phyloP scores from a whole-genome alignment of 179 eudicot species.

The Spinacia oleracea region DNA sequence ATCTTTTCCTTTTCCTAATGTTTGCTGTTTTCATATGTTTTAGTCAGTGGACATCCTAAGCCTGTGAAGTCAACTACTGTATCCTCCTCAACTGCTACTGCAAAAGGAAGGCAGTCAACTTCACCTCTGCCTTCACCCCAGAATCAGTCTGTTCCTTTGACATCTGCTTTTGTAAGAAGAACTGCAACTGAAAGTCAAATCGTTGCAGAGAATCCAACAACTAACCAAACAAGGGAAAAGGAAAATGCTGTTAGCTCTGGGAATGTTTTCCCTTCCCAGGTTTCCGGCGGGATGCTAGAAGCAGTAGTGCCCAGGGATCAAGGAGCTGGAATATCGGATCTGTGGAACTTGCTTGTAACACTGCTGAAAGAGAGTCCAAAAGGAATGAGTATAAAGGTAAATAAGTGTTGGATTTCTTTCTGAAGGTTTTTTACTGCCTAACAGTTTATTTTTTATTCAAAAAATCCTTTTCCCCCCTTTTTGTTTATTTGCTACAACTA shows the following conservation, averaged over 20 bases:
- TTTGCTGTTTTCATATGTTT: slow-evolving; percentile 20
- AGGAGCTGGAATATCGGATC: slow-evolving; percentile 51
- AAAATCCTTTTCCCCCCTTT: not conserved
- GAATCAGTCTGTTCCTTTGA: slow-evolving; percentile 46
- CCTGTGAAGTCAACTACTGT: slow-evolving; percentile 53
- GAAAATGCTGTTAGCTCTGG: slow-evolving; percentile 45
- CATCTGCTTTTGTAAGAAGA: slow-evolving; percentile 63
- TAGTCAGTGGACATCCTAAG: slow-evolving; percentile 64
- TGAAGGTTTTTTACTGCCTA: slow-evolving; percentile 1
- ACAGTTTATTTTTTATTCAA: not conserved
- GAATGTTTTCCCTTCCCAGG: slow-evolving; percentile 42
- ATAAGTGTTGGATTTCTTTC: slow-evolving; percentile 14
- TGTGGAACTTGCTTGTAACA: slow-evolving; percentile 58
- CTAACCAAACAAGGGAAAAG: slow-evolving; percentile 39
- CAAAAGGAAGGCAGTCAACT: slow-evolving; percentile 62
- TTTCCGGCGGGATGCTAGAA: slow-evolving; percentile 39
- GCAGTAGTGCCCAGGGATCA: slow-evolving; percentile 35
- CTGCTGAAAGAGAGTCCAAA: slow-evolving; percentile 65
- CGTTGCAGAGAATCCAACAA: slow-evolving; percentile 35
- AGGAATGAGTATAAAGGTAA: slow-evolving; percentile 91
- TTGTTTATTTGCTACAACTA: not conserved
- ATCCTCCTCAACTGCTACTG: slow-evolving; percentile 41
- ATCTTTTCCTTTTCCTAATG: slow-evolving; percentile 4
- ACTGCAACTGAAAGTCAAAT: slow-evolving; percentile 44
- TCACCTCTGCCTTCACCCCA: slow-evolving; percentile 84